Base-by-base conservation (phyloP, 768 basidiomycete species). In the Lactarius vividus region DNA sequence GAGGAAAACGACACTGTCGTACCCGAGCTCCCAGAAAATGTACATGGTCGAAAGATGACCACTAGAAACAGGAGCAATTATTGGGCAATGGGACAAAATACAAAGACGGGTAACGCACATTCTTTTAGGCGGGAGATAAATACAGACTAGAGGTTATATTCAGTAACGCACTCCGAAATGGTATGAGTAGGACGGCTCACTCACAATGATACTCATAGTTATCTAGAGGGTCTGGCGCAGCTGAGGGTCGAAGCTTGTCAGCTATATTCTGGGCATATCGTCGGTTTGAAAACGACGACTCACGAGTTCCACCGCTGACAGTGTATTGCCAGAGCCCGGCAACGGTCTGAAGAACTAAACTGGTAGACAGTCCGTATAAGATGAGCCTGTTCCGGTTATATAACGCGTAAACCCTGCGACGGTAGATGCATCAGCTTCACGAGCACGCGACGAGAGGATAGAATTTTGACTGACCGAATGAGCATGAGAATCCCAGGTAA, bases 251-350 rank as follows among this genome's bases (percentile, higher is more conserved):
- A n/a, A 8, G 20, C 23, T 39, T 52, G 44, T 61, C 20, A 59
- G 40, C 11, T 23, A 57, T 28, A 42, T n/a, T 26, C 37, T 11
- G 20, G 26, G 13, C 15, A 35, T 4, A 62, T 59, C n/a, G 11
- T 23, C 26, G 31, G 35, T 16, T 23, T 18, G 7, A 44, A 23
- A 29, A 13, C 23, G 28, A 18, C n/a, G 9, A 58, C 68, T 62
- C 33, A 69, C 68, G 59, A 29, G 20, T 58, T 28, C 20, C 63
- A 40, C 66, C 66, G 2, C 26, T 35, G 33, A 64, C 69, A 4
- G 66, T 68, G 37, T 70, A 70, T 53, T 68, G 52, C 69, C 69
- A 68, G 55, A 70, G 44, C 3, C 69, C 69, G 18, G 66, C 66
- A 20, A 58, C 26, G 1, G 60, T 62, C n/a, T 70, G 69, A 18